Percentiles rank a stretch among this genome's conserved stretches.
Evolutionary conservation across 495 filamentous ascomycete genomes (phyloP).

Genomic region (Neurospora intermedia): DNA sequence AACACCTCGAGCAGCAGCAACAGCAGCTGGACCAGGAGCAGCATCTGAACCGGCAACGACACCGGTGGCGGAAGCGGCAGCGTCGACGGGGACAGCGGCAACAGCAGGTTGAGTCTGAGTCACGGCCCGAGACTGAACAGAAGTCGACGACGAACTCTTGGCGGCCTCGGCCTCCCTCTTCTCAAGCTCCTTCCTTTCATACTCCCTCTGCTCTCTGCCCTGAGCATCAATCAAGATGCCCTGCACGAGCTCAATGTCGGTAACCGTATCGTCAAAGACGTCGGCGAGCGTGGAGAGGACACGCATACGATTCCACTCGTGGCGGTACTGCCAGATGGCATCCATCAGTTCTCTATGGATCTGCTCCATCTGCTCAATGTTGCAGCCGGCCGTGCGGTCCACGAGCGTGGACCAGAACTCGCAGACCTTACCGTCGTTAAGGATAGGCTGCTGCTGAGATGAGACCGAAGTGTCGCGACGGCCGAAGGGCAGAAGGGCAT

Average conservation of each 20-base stretch:
- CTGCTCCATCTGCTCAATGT: conserved; percentile 90
- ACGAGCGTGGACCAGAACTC: conserved; percentile 50
- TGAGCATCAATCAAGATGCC: conserved; percentile 23
- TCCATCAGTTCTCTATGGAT: conserved; percentile 87
- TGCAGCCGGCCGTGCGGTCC: conserved; percentile 61
- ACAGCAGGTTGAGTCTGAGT: background rate
- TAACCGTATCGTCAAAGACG: conserved; percentile 70
- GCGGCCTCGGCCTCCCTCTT: background rate
- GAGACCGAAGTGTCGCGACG: conserved; percentile 12
- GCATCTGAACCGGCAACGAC: background rate
- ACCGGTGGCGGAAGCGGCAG: background rate
- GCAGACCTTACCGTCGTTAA: conserved; percentile 46
- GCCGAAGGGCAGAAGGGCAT: background rate
- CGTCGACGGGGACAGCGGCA: background rate
- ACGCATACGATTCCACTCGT: conserved; percentile 67
- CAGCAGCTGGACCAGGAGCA: background rate
- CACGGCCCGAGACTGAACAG: background rate
- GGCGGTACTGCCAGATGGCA: conserved; percentile 64
- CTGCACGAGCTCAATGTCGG: conserved; percentile 68
- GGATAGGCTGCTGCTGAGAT: conserved; percentile 42
- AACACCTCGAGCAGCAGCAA: background rate
- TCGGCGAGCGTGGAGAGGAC: conserved; percentile 51
- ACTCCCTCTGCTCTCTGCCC: conserved; percentile 1
- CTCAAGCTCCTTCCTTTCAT: conserved; percentile 1
- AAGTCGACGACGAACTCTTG: background rate